These are phyloP conservation scores for Penicillium sp. DNA, from an alignment of 2,329 filamentous ascomycete genomes.

Conservation along the genomic window DNA sequence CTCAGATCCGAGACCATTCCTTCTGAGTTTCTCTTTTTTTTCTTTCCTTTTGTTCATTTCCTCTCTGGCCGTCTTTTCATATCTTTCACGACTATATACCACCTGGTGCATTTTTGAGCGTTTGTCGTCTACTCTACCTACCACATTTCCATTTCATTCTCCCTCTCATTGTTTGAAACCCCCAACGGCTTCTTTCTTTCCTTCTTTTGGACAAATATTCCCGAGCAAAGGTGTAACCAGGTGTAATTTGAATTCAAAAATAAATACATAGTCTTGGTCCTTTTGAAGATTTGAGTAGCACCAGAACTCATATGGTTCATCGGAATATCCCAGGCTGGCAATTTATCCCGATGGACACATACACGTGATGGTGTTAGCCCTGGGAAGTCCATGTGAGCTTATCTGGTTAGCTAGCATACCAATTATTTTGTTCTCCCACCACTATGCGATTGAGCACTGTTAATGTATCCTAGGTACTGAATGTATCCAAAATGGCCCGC, in stretches of 20 bases:
- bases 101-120: slow-evolving; percentile 33
- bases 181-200: background rate
- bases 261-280: background rate
- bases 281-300: background rate
- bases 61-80: slow-evolving; percentile 1
- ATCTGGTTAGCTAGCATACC: too few relatives aligned
- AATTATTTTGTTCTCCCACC: too few relatives aligned
- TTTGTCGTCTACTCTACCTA: slow-evolving; percentile 17
- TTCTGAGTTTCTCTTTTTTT: slow-evolving; percentile 10
- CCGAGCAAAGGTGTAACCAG: slow-evolving; percentile 13
- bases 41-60: background rate
- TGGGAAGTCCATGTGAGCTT: too few relatives aligned
- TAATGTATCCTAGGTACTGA: too few relatives aligned
- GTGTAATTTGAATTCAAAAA: slow-evolving; percentile 5
- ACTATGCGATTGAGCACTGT: too few relatives aligned
- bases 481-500: too few relatives aligned
- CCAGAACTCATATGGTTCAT: too few relatives aligned
- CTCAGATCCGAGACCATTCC: slow-evolving; percentile 1
- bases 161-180: background rate
- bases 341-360: background rate
- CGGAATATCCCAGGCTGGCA: too few relatives aligned
- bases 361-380: too few relatives aligned
- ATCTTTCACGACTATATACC: slow-evolving; percentile 31
- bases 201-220: slow-evolving; percentile 9
- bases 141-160: slow-evolving; percentile 1